Percentiles rank a stretch among this genome's conserved stretches.
These are phyloP conservation scores for Colletotrichum cordylinicola DNA, from an alignment of 2,329 filamentous ascomycete genomes.

Conservation along the genomic window DNA sequence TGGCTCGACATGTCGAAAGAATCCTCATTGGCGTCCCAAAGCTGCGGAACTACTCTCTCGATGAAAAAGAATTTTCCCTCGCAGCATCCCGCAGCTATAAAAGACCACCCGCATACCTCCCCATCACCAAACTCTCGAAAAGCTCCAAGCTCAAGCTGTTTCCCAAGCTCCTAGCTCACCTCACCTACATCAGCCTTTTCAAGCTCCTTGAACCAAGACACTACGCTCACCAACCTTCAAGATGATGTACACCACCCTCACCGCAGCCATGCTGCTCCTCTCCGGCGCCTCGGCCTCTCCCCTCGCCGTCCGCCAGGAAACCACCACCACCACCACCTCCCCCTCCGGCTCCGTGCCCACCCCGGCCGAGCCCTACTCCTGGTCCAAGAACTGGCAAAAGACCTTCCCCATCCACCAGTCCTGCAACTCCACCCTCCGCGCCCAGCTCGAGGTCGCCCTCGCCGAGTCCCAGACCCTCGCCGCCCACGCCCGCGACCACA, in stretches of 20 bases:
- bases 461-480: slow-evolving; percentile 64
- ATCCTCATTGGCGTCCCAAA: neutral
- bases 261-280: slow-evolving; percentile 28
- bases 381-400: slow-evolving; percentile 37
- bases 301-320: slow-evolving; percentile 27
- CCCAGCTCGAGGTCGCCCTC: slow-evolving; percentile 61
- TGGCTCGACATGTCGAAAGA: neutral
- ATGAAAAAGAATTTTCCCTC: neutral
- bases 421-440: slow-evolving; percentile 67
- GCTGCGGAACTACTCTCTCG: neutral
- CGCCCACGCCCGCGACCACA: slow-evolving; percentile 66
- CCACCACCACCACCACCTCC: slow-evolving; percentile 19
- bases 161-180: neutral
- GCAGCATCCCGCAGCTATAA: slow-evolving; percentile 15
- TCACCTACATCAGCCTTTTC: neutral
- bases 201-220: neutral
- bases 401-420: slow-evolving; percentile 63
- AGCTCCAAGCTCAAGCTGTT: neutral
- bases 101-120: neutral
- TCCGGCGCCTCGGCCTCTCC: slow-evolving; percentile 30
- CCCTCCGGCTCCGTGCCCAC: slow-evolving; percentile 23
- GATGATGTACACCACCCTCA: slow-evolving; percentile 16
- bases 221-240: neutral
- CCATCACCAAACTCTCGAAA: neutral
- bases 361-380: slow-evolving; percentile 31